These are phyloP conservation scores for Leccinum arenicola DNA, from an alignment of 768 basidiomycete species.

Conservation along the genomic window DNA sequence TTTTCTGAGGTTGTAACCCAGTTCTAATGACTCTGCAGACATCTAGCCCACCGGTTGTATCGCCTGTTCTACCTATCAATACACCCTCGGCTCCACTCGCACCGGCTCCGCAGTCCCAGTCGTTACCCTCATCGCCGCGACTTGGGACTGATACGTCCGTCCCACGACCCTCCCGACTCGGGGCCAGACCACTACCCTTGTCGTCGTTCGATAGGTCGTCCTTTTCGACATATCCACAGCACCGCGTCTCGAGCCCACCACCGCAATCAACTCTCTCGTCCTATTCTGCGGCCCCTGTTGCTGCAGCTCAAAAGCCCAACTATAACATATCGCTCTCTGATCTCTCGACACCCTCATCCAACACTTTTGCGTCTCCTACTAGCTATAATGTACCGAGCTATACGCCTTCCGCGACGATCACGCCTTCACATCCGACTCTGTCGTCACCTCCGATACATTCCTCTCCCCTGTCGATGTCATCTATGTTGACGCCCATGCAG, in stretches of 20 bases:
- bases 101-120: slow-evolving; percentile 29
- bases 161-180: slow-evolving; percentile 39
- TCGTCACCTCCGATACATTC: slow-evolving; percentile 32
- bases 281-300: slow-evolving; percentile 6
- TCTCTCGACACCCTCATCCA: slow-evolving; percentile 21
- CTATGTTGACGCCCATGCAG: slow-evolving; percentile 59
- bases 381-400: slow-evolving; percentile 16
- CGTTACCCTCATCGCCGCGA: slow-evolving; percentile 39
- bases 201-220: slow-evolving; percentile 33
- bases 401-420: slow-evolving; percentile 15
- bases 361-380: slow-evolving; percentile 9
- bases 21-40: slow-evolving; percentile 15
- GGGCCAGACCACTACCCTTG: slow-evolving; percentile 35
- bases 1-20: neutral
- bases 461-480: slow-evolving; percentile 40
- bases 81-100: slow-evolving; percentile 10
- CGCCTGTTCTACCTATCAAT: slow-evolving; percentile 14
- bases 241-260: slow-evolving; percentile 19
- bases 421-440: slow-evolving; percentile 20
- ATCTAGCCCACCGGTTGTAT: slow-evolving; percentile 13
- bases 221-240: slow-evolving; percentile 26
- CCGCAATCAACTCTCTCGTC: slow-evolving; percentile 16
- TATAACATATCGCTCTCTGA: slow-evolving; percentile 51
- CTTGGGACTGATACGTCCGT: slow-evolving; percentile 28
- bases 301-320: slow-evolving; percentile 45